Evolutionary conservation across 352 stramenopile genomes (phyloP).

Genomic region (Aphanomyces euteiches): DNA sequence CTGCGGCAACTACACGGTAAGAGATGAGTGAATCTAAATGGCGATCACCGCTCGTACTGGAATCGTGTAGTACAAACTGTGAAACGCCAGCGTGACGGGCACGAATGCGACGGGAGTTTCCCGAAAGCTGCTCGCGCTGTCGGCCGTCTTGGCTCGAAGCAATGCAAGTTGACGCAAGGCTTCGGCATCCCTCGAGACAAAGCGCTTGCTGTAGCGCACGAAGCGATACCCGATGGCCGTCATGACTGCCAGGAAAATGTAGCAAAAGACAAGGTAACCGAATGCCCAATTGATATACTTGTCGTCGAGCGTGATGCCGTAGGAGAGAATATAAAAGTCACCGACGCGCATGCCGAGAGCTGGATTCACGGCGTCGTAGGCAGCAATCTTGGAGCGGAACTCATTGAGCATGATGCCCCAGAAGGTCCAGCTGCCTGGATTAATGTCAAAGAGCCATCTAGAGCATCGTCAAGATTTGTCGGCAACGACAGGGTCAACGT

Average conservation of each 20-base stretch:
- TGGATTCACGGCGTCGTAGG: background rate
- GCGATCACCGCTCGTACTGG: conserved; percentile 27
- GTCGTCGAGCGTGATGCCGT: background rate
- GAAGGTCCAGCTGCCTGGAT: conserved; percentile 29
- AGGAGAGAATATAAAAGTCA: conserved; percentile 22
- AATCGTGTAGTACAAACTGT: conserved; percentile 49
- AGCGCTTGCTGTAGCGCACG: conserved; percentile 19
- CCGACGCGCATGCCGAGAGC: conserved; percentile 13
- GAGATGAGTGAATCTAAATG: background rate
- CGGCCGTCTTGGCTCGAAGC: background rate
- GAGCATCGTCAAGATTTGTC: too few relatives aligned
- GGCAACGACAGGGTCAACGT: too few relatives aligned
- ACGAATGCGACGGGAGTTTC: conserved; percentile 26
- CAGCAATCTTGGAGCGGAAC: conserved; percentile 3
- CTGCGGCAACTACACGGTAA: conserved; percentile 13
- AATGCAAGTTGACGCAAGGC: conserved; percentile 4
- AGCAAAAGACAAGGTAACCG: conserved; percentile 1
- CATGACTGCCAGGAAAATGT: conserved; percentile 24
- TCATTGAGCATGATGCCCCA: conserved; percentile 27
- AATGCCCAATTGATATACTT: conserved; percentile 10
- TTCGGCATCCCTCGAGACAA: conserved; percentile 7
- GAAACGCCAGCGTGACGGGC: conserved; percentile 51
- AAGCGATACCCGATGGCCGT: conserved; percentile 25
- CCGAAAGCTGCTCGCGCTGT: background rate
- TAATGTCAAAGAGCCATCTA: conserved; percentile 27